A percentile compares a stretch with the other conserved stretches of the same genome.
These are phyloP conservation scores for Xanthoceras sorbifolium DNA, from an alignment of 345 rosid genomes.

Conservation along the genomic window DNA sequence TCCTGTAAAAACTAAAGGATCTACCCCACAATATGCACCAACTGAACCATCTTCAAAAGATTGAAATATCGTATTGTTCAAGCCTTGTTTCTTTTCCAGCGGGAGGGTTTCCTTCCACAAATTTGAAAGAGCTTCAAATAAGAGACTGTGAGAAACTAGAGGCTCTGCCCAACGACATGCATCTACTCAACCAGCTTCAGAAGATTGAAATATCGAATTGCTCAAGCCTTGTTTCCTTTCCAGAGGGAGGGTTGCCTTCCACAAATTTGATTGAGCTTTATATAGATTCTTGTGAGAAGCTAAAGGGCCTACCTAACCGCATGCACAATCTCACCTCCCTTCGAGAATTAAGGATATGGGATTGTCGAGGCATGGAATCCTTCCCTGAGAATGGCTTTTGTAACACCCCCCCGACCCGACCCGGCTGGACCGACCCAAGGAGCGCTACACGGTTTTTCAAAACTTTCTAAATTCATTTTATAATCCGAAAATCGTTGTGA, in stretches of 20 bases:
- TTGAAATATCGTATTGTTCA: neutral
- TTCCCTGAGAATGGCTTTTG: conserved; percentile 10
- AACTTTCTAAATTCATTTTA: too few relatives aligned
- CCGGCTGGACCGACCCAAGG: too few relatives aligned
- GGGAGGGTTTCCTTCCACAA: conserved; percentile 7
- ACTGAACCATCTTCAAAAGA: neutral
- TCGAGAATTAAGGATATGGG: neutral
- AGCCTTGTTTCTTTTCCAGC: neutral
- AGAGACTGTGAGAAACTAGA: neutral
- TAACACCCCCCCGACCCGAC: too few relatives aligned
- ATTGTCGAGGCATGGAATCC: neutral
- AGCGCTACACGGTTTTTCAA: too few relatives aligned
- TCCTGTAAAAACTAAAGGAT: neutral
- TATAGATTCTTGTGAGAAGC: neutral
- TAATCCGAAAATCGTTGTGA: too few relatives aligned
- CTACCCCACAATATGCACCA: neutral
- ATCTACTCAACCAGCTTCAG: neutral
- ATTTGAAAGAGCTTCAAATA: neutral
- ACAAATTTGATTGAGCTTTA: neutral
- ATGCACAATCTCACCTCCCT: neutral
- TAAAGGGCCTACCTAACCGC: neutral
- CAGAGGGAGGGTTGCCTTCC: neutral
- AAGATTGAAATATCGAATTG: neutral
- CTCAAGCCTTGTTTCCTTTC: conserved; percentile 15
- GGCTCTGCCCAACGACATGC: conserved; percentile 1